A percentile compares a stretch with the other conserved stretches of the same genome.
phyloP scores from a whole-genome alignment of 164 flowering plant genomes.

The Amborella trichopoda region DNA sequence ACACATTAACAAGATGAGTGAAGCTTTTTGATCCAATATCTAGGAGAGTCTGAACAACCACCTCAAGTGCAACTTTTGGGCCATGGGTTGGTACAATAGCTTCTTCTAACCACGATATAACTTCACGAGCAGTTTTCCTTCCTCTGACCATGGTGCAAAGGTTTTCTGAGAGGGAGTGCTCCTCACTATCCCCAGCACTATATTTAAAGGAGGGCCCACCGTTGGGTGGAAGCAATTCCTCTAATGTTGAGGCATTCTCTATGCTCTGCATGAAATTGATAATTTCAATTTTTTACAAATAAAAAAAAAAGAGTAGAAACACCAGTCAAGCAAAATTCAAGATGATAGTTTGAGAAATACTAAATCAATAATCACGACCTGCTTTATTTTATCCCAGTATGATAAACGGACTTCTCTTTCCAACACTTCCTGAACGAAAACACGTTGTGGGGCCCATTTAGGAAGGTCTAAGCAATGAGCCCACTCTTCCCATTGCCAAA shows the following conservation, averaged over 20 bases:
- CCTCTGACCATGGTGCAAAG: conserved; percentile 78
- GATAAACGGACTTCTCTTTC: conserved; percentile 96
- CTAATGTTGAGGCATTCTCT: conserved; percentile 82
- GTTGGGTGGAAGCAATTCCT: conserved; percentile 91
- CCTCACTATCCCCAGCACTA: conserved; percentile 33
- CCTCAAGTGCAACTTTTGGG: conserved; percentile 41
- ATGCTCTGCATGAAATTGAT: conserved; percentile 52
- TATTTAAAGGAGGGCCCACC: conserved; percentile 58
- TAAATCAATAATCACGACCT: conserved; percentile 27
- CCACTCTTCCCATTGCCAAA: conserved; percentile 99
- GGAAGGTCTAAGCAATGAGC: conserved; percentile 86
- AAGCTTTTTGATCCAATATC: conserved; percentile 97
- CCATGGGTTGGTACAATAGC: conserved; percentile 66
- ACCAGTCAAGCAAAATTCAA: background rate
- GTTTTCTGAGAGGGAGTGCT: conserved; percentile 44
- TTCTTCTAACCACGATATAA: conserved; percentile 83
- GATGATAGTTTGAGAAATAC: too few species aligned
- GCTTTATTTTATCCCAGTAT: conserved; percentile 97
- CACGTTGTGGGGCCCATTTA: conserved; percentile 95
- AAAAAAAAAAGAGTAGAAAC: background rate
- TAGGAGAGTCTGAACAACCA: conserved; percentile 82
- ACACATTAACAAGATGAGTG: conserved; percentile 87
- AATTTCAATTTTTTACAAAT: too few species aligned
- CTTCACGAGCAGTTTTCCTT: conserved; percentile 51
- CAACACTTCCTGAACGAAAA: conserved; percentile 95